Evolutionary conservation across 768 basidiomycete genomes (phyloP).

Genomic region (Mrakia gelida): DNA sequence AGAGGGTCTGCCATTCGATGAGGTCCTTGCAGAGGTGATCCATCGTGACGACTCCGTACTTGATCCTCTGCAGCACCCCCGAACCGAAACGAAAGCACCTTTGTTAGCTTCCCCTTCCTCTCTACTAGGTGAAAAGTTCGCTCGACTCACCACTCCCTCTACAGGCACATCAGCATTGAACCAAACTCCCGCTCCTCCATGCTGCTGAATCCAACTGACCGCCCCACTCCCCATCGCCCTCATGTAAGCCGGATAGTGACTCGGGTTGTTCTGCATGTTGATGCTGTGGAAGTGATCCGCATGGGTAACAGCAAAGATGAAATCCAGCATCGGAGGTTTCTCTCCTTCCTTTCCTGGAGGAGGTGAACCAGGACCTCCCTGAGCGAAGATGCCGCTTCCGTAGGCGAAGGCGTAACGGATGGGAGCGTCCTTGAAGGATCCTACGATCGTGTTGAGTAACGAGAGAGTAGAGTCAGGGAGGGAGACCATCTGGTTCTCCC

Average conservation of each 20-base stretch:
- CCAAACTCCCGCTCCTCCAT: constrained; percentile 75
- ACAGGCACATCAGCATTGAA: constrained; percentile 87
- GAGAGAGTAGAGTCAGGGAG: constrained; percentile 21
- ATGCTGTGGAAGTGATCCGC: constrained; percentile 89
- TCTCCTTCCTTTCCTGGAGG: neutral
- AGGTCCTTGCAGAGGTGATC: constrained; percentile 85
- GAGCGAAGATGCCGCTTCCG: constrained; percentile 91
- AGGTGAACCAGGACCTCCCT: constrained; percentile 62
- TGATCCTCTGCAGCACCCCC: constrained; percentile 62
- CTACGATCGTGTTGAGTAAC: constrained; percentile 53
- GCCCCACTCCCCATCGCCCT: constrained; percentile 76
- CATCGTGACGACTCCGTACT: constrained; percentile 92
- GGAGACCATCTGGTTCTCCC: constrained; percentile 24
- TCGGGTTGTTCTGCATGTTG: constrained; percentile 86
- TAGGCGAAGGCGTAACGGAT: constrained; percentile 97
- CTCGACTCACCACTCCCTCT: constrained; percentile 66
- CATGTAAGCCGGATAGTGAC: constrained; percentile 87
- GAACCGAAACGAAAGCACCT: neutral
- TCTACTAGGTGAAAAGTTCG: neutral
- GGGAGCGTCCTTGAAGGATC: constrained; percentile 70
- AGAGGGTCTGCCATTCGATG: constrained; percentile 86
- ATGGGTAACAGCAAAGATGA: constrained; percentile 93
- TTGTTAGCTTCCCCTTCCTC: neutral
- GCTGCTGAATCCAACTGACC: constrained; percentile 67
- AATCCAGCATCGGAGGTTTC: constrained; percentile 78